A percentile compares a stretch with the other conserved stretches of the same genome.
phyloP scores from a whole-genome alignment of 169 alveolate genomes.

The Sarcocystis neurona region DNA sequence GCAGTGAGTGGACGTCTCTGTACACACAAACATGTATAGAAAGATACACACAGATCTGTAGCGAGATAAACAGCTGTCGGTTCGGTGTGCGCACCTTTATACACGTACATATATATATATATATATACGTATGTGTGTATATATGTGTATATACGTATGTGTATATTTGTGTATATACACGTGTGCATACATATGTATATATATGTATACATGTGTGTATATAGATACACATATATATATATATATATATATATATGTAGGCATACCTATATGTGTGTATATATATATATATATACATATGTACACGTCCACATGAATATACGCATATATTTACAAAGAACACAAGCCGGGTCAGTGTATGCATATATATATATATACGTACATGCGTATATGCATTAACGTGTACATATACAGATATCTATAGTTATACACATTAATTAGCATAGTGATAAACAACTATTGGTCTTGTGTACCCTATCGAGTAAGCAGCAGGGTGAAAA shows the following conservation, averaged over 20 bases:
- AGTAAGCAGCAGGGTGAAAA: too few relatives aligned
- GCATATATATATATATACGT: background rate
- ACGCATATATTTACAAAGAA: too few relatives aligned
- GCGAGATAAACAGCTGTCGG: too few relatives aligned
- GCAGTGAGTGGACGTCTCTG: too few relatives aligned
- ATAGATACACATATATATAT: background rate
- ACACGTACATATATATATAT: background rate
- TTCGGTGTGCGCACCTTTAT: background rate
- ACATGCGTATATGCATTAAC: background rate
- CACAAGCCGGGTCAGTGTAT: too few relatives aligned
- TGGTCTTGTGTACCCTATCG: too few relatives aligned
- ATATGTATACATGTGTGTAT: background rate
- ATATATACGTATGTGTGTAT: background rate
- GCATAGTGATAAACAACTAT: too few relatives aligned
- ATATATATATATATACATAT: background rate
- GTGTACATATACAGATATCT: background rate
- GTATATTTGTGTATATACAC: background rate
- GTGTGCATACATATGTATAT: too few relatives aligned
- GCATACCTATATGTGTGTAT: background rate
- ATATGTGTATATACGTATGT: background rate
- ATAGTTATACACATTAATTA: too few relatives aligned
- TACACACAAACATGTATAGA: too few relatives aligned
- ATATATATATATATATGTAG: background rate
- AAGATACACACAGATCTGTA: too few relatives aligned
- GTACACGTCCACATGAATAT: background rate